Base-by-base conservation (phyloP, 2,329 filamentous ascomycete species). In the Coccinonectria pachysandricola region DNA sequence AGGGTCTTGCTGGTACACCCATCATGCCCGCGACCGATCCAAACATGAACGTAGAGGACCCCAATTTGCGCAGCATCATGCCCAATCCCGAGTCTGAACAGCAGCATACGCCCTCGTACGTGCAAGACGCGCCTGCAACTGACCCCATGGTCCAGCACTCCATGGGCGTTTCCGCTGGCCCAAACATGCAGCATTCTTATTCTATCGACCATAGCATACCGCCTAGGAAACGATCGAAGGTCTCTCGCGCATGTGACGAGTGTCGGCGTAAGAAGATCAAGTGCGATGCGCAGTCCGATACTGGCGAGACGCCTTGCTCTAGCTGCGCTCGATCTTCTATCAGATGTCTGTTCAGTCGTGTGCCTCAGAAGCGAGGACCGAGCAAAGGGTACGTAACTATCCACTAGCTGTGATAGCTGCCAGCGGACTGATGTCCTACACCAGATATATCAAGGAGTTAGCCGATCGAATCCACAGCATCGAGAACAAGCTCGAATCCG, bases 211-310 rank as follows among this genome's bases (percentile, higher is more conserved):
- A 79, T 36, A 65, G 65, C 32, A 74, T 75, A 8, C 71, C 76
- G 9, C 78, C 79, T 0, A 65, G 79, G 36, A 91, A 91, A 52
- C 68, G 85, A 32, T 82, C 79, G 5, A 93, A 93, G 53, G 84
- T 91, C 5, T 92, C 85, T 8, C 71, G 85, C 19, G 86, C 85
- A 2, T 94, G 85, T 45, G 85, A 94, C 48, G 84, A 92, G 49
- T 93, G 85, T 49, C 70, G 86, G 21, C 71, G 85, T 29, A 92
- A 92, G 56, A 92, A 88, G 62, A 84, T 92, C 33, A 83, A 85
- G 47, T 94, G 86, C 46, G 85, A 93, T 56, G 81, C 84, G 4
- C 71, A 74, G 34, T 77, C 78, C 7, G 83, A 92, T 49, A 68
- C 69, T 5, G 77, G 75, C 10, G 72, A 80, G 11, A 71, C 76